These are phyloP conservation scores for Macrolepiota dolichaula DNA, from an alignment of 768 basidiomycete species.

Conservation along the genomic window DNA sequence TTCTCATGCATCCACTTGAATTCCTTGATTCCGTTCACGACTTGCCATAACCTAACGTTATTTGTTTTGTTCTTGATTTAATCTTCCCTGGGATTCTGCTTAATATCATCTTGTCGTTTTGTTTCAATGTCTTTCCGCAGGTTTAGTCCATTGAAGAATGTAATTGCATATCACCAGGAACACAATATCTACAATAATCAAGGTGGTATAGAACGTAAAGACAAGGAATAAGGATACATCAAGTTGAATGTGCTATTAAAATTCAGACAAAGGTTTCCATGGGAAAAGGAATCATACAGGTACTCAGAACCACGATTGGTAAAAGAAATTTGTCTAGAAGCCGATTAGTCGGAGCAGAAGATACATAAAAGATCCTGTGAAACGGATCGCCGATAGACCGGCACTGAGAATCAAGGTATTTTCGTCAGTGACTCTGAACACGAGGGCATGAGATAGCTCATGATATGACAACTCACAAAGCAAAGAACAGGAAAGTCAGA, in stretches of 20 bases:
- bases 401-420: slow-evolving; percentile 42
- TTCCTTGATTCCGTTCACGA: slow-evolving; percentile 5
- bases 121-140: neutral
- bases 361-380: slow-evolving; percentile 75
- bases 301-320: neutral
- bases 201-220: slow-evolving; percentile 1
- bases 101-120: neutral
- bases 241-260: neutral
- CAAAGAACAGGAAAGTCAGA: slow-evolving; percentile 75
- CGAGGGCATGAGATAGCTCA: neutral
- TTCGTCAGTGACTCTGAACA: neutral
- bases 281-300: neutral
- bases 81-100: neutral
- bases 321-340: slow-evolving; percentile 26
- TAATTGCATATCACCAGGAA: slow-evolving; percentile 10
- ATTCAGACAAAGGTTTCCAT: neutral
- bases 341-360: slow-evolving; percentile 75
- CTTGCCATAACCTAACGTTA: slow-evolving; percentile 2
- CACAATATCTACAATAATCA: neutral
- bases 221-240: slow-evolving; percentile 2
- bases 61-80: neutral
- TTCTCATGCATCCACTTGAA: neutral
- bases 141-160: neutral
- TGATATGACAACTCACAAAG: slow-evolving; percentile 31
- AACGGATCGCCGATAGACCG: slow-evolving; percentile 77